These are phyloP conservation scores for Cicer judaicum DNA, from an alignment of 306 rosid species.

Conservation along the genomic window DNA sequence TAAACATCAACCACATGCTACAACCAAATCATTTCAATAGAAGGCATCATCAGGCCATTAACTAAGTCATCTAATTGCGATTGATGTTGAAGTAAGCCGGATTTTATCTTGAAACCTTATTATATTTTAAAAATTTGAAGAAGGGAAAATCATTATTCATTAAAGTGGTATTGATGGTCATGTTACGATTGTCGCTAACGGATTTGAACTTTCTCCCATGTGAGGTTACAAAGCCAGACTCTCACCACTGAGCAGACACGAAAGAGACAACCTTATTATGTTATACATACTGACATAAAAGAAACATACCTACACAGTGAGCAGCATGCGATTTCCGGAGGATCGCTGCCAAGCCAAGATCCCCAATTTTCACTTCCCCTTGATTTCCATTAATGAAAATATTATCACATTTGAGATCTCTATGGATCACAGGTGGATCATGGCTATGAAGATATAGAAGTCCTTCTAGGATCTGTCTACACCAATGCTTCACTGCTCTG, in stretches of 20 bases:
- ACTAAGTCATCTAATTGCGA: conserved; percentile 33
- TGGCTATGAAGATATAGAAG: conserved; percentile 90
- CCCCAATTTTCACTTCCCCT: conserved; percentile 97
- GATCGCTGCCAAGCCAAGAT: conserved; percentile 92
- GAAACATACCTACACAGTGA: conserved; percentile 83
- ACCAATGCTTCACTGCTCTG: conserved; percentile 95
- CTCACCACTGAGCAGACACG: too few relatives aligned
- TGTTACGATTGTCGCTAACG: too few relatives aligned
- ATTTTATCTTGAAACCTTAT: neutral
- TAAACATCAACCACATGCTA: conserved; percentile 11
- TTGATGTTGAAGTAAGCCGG: conserved; percentile 11
- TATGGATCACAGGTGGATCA: conserved; percentile 93
- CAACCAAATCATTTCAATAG: conserved; percentile 19
- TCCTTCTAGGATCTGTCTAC: conserved; percentile 90
- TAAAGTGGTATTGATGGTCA: too few relatives aligned
- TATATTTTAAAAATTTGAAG: neutral
- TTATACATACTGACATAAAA: conserved; percentile 9
- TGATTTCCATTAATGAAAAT: conserved; percentile 93
- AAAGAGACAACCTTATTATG: too few relatives aligned
- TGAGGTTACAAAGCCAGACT: too few relatives aligned
- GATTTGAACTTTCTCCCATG: too few relatives aligned
- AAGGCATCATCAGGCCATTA: conserved; percentile 34
- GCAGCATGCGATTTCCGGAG: conserved; percentile 88
- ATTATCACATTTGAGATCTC: conserved; percentile 98
- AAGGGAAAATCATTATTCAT: too few relatives aligned